Base-by-base conservation (phyloP, 768 basidiomycete genomes). In the Neoboletus subvelutipes region DNA sequence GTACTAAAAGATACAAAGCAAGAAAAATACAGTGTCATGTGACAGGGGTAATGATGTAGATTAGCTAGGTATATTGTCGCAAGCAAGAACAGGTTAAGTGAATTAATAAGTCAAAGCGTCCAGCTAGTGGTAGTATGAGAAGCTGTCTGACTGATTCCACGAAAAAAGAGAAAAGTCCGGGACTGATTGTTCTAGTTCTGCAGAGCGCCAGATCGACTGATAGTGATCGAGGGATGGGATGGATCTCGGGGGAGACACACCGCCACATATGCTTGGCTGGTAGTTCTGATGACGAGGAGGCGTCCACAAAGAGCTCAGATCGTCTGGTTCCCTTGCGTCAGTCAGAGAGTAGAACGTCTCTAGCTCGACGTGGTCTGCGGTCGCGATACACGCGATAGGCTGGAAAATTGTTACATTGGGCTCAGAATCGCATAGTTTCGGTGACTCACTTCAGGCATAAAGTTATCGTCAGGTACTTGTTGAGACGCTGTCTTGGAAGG, bases 101-200 rank as follows among this genome's bases (percentile, higher is more conserved):
- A 68, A 54, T 48, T 31, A 64, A 68, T 71, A 71, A 72, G 29
- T 70, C 61, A 70, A 56, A 20, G 15, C 8, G 60, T 63, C 47
- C 46, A 34, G 34, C 42, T 61, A 67, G 54, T 56, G 26, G 52
- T 64, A 64, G 47, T 57, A 71, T n/a, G 59, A 50, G 31, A 62
- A 67, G 50, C 43, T 51, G 54, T 66, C 55, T 26, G 67, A 58
- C 40, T 55, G 60, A 49, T 58, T 50, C 71, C 70, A 71, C 26
- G 67, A 40, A 18, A 64, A 58, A 24, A 47, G n/a, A 13, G 69
- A 43, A 55, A 57, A 58, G 57, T 68, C 64, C 12, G 57, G 59
- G 26, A 34, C 17, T 0, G 55, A 54, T 29, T 59, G 61, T 33
- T 59, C 57, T 47, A 40, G 55, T 12, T 49, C 50, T 6, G 46